Base-by-base conservation (phyloP, 306 rosid species). In the Cicer pinnatifidum region DNA sequence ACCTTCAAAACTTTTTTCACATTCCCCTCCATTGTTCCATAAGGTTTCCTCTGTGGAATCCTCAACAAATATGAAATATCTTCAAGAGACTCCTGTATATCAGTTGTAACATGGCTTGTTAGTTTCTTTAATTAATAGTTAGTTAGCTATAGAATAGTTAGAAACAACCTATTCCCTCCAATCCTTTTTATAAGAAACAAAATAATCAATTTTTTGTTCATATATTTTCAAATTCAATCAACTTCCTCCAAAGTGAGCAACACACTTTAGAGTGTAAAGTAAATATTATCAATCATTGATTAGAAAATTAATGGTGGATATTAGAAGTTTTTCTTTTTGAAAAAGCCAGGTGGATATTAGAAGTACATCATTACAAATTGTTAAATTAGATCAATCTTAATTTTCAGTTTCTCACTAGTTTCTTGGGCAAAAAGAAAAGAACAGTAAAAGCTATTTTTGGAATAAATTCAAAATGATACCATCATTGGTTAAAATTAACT, bases 21-120 rank as follows among this genome's bases (percentile, higher is more conserved):
- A 85, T 85, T 89, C 72, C 94, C 90, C 82, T 93, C 97, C 98
- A 93, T 93, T 48, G 97, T 88, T 75, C 98, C 98, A 78, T 78
- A 93, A 65, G 98, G 97, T 73, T 91, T 93, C 73, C 98, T 85
- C 74, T 93, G 97, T 4, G 98, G 97, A 83, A 93, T 93, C 87
- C 97, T 88, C 59, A 91, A 82, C 75, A 89, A 80, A 87, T 93
- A 93, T 1, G 89, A 87, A 64, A 93, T 88, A 75, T 93, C 97
- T 70, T 91, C 98, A 15, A 93, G 85, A 61, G 97, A 62, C 28
- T 89, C 98, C 98, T 93, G 79, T 10, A 79, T 35, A 13, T n/a
- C 23, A 35, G 47, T 23, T 23, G 13, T 69, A 50, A 35, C 10
- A 12, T 9, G 33, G 6, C 12, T 11, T 33, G n/a, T 47, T 17